phyloP scores from a whole-genome alignment of 2,329 filamentous ascomycete genomes.

The Dothidotthia symphoricarpi region DNA sequence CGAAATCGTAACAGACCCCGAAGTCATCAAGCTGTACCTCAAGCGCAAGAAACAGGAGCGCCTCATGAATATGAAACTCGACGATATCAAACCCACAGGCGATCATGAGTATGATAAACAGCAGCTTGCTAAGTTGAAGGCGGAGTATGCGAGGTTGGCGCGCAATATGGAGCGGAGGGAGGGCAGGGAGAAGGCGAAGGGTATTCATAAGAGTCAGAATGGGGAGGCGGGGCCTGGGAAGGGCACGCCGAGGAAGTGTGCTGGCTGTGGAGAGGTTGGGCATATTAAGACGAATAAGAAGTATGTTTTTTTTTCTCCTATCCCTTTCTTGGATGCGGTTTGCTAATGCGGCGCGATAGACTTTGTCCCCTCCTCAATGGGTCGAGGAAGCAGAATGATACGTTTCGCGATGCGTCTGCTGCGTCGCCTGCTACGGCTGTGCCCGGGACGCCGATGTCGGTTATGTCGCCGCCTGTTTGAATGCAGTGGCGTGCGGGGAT shows the following conservation, averaged over 20 bases:
- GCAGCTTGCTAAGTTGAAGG: slow-evolving; percentile 61
- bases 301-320: slow-evolving; percentile 46
- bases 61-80: slow-evolving; percentile 70
- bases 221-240: slow-evolving; percentile 47
- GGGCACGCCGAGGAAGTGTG: slow-evolving; percentile 76
- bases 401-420: slow-evolving; percentile 36
- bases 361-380: slow-evolving; percentile 43
- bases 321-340: slow-evolving; percentile 1
- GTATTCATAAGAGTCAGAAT: slow-evolving; percentile 45
- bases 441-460: too few species aligned
- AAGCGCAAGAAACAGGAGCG: slow-evolving; percentile 71
- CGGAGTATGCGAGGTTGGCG: slow-evolving; percentile 78
- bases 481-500: too few species aligned
- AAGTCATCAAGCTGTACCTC: slow-evolving; percentile 74
- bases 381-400: slow-evolving; percentile 40
- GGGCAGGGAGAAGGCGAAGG: slow-evolving; percentile 87
- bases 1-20: slow-evolving; percentile 51
- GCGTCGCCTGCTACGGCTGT: slow-evolving; percentile 22
- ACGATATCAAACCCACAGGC: slow-evolving; percentile 62
- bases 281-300: slow-evolving; percentile 99
- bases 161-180: slow-evolving; percentile 89
- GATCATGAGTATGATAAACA: slow-evolving; percentile 65
- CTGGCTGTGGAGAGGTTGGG: slow-evolving; percentile 93
- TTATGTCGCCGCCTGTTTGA: slow-evolving; percentile 6
- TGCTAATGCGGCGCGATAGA: slow-evolving; percentile 24